Conservation (phyloP, 352 stramenopile genomes). For the Phytophthora multivora region DNA sequence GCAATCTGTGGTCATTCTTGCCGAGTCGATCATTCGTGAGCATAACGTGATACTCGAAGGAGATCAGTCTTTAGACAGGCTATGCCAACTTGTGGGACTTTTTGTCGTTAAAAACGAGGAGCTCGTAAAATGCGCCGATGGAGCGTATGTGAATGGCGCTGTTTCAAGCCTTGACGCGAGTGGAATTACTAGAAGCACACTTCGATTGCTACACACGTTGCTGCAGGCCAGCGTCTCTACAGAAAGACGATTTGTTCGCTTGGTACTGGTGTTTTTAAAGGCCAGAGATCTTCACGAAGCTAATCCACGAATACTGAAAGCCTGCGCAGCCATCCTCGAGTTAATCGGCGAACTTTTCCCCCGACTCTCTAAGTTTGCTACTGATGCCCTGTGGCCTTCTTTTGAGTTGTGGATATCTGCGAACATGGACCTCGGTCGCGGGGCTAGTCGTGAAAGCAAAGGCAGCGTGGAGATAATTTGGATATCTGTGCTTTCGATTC, state of each 20-base stretch:
- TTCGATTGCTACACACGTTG: slow-evolving; percentile 43
- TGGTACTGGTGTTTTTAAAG: slow-evolving; percentile 44
- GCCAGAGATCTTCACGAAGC: slow-evolving; percentile 15
- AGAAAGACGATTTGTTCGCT: slow-evolving; percentile 43
- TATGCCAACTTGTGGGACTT: slow-evolving; percentile 46
- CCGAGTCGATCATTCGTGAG: slow-evolving; percentile 36
- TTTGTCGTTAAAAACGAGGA: slow-evolving; percentile 45
- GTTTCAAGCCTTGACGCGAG: slow-evolving; percentile 28
- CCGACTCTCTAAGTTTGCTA: slow-evolving; percentile 33
- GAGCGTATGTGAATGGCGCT: slow-evolving; percentile 1
- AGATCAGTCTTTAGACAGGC: slow-evolving; percentile 33
- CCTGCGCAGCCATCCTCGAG: slow-evolving; percentile 29
- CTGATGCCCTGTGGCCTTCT: slow-evolving; percentile 43
- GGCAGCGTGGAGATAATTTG: slow-evolving; percentile 22
- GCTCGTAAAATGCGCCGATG: slow-evolving; percentile 15
- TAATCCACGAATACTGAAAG: slow-evolving; percentile 22
- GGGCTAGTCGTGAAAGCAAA: slow-evolving; percentile 13
- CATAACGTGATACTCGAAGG: slow-evolving; percentile 40
- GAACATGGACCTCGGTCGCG: slow-evolving; percentile 23
- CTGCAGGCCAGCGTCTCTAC: slow-evolving; percentile 26
- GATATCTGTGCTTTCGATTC: slow-evolving; percentile 32
- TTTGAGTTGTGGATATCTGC: slow-evolving; percentile 35
- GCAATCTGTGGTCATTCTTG: slow-evolving; percentile 38
- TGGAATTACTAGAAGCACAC: slow-evolving; percentile 36
- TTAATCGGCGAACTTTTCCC: slow-evolving; percentile 31